Base-by-base conservation (phyloP, 2,329 filamentous ascomycete species). In the Helicocarpus griseus region DNA sequence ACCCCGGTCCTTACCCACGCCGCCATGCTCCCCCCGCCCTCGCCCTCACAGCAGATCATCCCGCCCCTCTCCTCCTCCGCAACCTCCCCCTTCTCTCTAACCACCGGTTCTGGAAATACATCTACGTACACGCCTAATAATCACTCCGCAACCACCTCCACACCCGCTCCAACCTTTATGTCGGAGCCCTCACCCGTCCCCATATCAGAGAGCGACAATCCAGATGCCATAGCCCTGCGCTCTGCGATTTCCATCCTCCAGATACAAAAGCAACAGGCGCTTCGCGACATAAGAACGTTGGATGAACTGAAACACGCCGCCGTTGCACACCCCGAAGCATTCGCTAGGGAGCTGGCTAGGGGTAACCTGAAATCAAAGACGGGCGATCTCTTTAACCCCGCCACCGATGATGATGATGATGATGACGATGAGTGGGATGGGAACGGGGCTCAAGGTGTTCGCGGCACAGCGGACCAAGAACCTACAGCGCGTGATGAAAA, bases 231-330 rank as follows among this genome's bases (percentile, higher is more conserved):
- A 54, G 91, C 91, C 4, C 77, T 96, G 54, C 83, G 85, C 58
- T 87, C 86, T 24, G 87, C 90, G 43, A 89, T 96, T 54, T 85
- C 87, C 7, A 83, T 95, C 48, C 75, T 97, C 44, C 89, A 95
- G 70, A 77, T 95, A 57, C 91, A 97, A 72, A 83, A 83, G 57
- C 82, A 84, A 62, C 86, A 86, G 65, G 88, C 88, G 38, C 74
- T 82, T 47, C 78, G 80, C 44, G 90, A 96, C 69, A 83, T 96
- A 48, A 78, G 80, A 58, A 73, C 78, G 0, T 75, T 96, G 31
- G 79, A 83, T 58, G 73, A 75, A 52, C 79, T 87, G 61, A 91
- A 89, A 67, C 73, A 79, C 17, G 81, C 80, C 3, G 89, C 89
- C 5, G 69, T 88, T 1, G 75, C 76, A 6, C 77, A 91, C 56